Conservation (phyloP, 106 monocot genomes). For the Acorus gramineus region DNA sequence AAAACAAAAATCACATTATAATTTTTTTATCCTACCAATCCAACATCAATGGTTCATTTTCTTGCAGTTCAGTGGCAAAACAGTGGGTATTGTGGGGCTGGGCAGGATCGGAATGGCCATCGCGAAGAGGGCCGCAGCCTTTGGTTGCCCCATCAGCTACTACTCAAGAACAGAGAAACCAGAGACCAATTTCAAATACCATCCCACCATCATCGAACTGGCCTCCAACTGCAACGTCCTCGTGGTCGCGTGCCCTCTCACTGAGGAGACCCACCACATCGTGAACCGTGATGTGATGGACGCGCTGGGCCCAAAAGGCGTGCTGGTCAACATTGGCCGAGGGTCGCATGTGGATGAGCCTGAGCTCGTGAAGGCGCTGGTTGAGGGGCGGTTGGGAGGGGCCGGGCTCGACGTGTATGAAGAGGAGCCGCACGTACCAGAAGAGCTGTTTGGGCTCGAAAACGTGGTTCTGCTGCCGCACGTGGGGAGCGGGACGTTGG, state of each 20-base stretch:
- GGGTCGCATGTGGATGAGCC: slow-evolving; percentile 53
- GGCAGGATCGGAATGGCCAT: slow-evolving; percentile 73
- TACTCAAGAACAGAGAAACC: slow-evolving; percentile 59
- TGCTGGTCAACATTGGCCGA: slow-evolving; percentile 58
- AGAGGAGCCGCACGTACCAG: slow-evolving; percentile 42
- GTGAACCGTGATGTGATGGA: slow-evolving; percentile 46
- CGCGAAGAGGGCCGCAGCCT: slow-evolving; percentile 71
- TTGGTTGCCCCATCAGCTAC: slow-evolving; percentile 68
- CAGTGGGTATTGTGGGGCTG: slow-evolving; percentile 64
- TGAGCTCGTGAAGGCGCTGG: slow-evolving; percentile 46
- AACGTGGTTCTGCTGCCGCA: slow-evolving; percentile 73
- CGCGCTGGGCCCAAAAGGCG: slow-evolving; percentile 39
- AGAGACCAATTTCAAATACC: slow-evolving; percentile 33
- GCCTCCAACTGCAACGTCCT: slow-evolving; percentile 47
- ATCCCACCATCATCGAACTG: slow-evolving; percentile 21
- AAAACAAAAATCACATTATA: neutral
- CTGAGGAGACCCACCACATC: slow-evolving; percentile 40
- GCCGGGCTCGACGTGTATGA: slow-evolving; percentile 74
- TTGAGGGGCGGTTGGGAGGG: slow-evolving; percentile 50
- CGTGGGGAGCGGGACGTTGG: slow-evolving; percentile 42
- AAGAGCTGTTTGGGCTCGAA: slow-evolving; percentile 41
- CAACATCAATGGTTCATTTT: neutral
- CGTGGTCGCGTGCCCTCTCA: slow-evolving; percentile 42
- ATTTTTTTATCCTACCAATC: neutral
- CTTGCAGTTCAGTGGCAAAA: slow-evolving; percentile 81